Base-by-base conservation (phyloP, 495 filamentous ascomycete species). In the Annulohypoxylon maeteangense region DNA sequence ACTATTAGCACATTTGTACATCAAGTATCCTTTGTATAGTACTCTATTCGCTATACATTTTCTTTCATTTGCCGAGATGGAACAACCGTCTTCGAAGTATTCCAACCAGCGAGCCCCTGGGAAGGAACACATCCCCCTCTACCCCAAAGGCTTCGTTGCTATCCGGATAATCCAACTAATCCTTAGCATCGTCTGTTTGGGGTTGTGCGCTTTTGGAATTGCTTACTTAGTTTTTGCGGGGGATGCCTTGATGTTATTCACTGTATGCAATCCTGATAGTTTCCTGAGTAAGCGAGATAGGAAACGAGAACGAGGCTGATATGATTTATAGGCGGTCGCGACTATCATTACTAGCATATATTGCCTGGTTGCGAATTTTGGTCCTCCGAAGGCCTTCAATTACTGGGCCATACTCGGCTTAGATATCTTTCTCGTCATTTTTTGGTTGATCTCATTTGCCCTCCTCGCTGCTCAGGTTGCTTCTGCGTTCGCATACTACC, bases 181-280 rank as follows among this genome's bases (percentile, higher is more conserved):
- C 40, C 78, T 93, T 55, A 86, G 87, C n/a, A 74, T 93, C 65
- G 83, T 90, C 51, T 80, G 90, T 51, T 79, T 94, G 31, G 92
- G 86, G n/a, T 72, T 94, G 12, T 85, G 85, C 10, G 90, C 86
- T 48, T 93, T 92, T 77, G 84, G 89, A 84, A 75, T 65, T 76
- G 79, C 59, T 4, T 72, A 45, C 31, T 36, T 71, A 5, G 61
- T 72, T 16, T 74, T 78, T 18, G 58, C 66, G 42, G 83, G 76
- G 2, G 76, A 77, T 62, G 44, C 53, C 20, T 66, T 82, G 18
- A 78, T 77, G 42, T 61, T 85, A 0, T 80, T 81, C 16, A 81
- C 80, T n/a, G 84, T 85, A 75, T 10, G 81, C 62, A 25, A 59
- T 53, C 32, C 25, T 8, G 4, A 40, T 40, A 18, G 40, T 40